Conservation (phyloP, 495 filamentous ascomycete species). For the Penicillium cataractarum region DNA sequence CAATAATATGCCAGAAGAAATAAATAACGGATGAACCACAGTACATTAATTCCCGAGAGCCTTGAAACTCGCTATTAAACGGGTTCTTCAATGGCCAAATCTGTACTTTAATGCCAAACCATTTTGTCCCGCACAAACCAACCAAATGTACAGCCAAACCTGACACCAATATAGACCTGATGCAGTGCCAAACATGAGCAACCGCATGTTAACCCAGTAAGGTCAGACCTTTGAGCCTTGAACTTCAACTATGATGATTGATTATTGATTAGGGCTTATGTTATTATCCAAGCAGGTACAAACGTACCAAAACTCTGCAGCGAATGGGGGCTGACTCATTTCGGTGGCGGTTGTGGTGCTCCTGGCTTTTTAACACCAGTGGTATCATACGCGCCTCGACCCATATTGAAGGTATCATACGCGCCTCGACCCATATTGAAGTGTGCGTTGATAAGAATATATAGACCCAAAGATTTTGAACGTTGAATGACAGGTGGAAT, state of each 20-base stretch:
- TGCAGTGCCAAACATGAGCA: not conserved
- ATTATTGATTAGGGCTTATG: not conserved
- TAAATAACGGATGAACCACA: not conserved
- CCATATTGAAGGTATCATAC: not conserved
- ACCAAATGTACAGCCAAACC: not conserved
- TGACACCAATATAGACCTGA: not conserved
- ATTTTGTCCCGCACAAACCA: not conserved
- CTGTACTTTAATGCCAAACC: not conserved
- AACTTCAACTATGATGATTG: not conserved
- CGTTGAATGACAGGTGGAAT: not conserved
- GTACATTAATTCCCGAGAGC: not conserved
- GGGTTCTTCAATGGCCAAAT: not conserved
- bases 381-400: slow-evolving; percentile 1
- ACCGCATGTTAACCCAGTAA: not conserved
- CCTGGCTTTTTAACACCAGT: slow-evolving; percentile 3
- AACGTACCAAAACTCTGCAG: not conserved
- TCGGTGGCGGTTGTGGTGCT: slow-evolving; percentile 5
- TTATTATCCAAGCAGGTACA: not conserved
- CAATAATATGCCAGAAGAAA: not conserved
- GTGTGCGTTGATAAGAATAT: too few species aligned
- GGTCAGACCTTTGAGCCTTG: not conserved
- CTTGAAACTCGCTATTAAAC: not conserved
- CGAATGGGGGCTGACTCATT: not conserved
- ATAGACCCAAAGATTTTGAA: not conserved
- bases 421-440: not conserved